These are phyloP conservation scores for Nakazawaea wyomingensis DNA, from an alignment of 805 yeast genomes.

Conservation along the genomic window DNA sequence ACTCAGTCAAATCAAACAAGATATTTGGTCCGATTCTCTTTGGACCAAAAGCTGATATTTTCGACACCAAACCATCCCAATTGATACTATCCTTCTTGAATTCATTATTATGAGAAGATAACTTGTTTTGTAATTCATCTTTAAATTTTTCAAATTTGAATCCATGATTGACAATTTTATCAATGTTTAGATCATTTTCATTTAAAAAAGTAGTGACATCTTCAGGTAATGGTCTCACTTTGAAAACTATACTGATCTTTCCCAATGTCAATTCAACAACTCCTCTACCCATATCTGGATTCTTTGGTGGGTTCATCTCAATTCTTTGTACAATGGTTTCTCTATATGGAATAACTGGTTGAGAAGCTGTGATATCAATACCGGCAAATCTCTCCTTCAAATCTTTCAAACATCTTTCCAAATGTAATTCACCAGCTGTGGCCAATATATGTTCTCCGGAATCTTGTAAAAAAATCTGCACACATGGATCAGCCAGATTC, in stretches of 20 bases:
- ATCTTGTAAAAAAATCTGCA: slow-evolving; percentile 78
- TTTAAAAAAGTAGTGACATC: slow-evolving; percentile 44
- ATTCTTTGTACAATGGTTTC: slow-evolving; percentile 64
- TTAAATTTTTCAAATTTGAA: slow-evolving; percentile 27
- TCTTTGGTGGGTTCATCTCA: slow-evolving; percentile 47
- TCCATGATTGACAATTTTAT: slow-evolving; percentile 25
- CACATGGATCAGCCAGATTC: slow-evolving; percentile 92
- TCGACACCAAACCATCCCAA: slow-evolving; percentile 27
- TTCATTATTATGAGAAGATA: slow-evolving; percentile 21
- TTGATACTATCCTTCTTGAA: slow-evolving; percentile 21
- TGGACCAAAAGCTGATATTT: slow-evolving; percentile 70
- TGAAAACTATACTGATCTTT: slow-evolving; percentile 35
- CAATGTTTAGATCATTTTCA: slow-evolving; percentile 40
- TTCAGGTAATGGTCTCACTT: slow-evolving; percentile 51
- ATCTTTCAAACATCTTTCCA: slow-evolving; percentile 92
- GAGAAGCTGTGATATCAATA: slow-evolving; percentile 77
- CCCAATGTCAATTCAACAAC: slow-evolving; percentile 46
- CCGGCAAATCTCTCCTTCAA: slow-evolving; percentile 88
- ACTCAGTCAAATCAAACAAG: slow-evolving; percentile 47
- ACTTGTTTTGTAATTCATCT: slow-evolving; percentile 25
- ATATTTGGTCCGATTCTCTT: slow-evolving; percentile 72
- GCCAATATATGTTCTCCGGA: slow-evolving; percentile 91
- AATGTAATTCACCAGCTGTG: slow-evolving; percentile 94
- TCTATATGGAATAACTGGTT: slow-evolving; percentile 91
- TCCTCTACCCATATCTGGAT: slow-evolving; percentile 44